Evolutionary conservation across 2,329 filamentous ascomycete genomes (phyloP), one percentile per base, ranked within the genome.

Genomic region (Parasarocladium wereldwijsianum): DNA sequence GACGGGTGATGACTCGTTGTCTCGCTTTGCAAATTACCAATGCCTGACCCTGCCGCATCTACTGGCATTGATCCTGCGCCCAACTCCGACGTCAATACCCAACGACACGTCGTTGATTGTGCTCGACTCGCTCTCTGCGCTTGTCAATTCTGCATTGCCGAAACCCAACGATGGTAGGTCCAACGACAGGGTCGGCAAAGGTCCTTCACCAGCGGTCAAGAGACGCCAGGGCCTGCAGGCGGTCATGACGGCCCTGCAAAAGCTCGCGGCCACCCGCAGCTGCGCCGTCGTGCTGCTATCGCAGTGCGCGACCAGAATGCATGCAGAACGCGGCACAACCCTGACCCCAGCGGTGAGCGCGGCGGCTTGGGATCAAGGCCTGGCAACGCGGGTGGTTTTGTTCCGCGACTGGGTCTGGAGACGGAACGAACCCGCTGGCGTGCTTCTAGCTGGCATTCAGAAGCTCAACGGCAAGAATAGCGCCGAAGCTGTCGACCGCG

Each of bases 251-350:
- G 70, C 76, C 4, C 55, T 94, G 8, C 70, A 77, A 36, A 86
- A 77, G 43, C 64, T 93, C 8, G 83, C 86, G 4, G 73, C 77
- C 8, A 68, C 76, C 17, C 68, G 71, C 38, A 68, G 81, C 42
- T 62, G 86, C 31, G 79, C 83, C 15, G 62, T 93, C 24, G 59
- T 93, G 3, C 50, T 90, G 13, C 64, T 85, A 28, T 84, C 76
- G 21, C 85, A 92, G 47, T 83, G 79, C 35, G 78, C 76, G 24
- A 92, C 83, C n/a, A 79, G 76, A 40, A 76, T 92, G 55, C 74
- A 78, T 37, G 61, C 62, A 4, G 75, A 67, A 38, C 64, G 58
- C 39, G 68, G 63, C 39, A 79, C 85, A 10, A 68, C 76, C 8
- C 58, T 96, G 28, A 67, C 76, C 31, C 79, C 85, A 11, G 73